These are phyloP conservation scores for Sugiyamaella neomexicana DNA, from an alignment of 1,139 yeast species.

Conservation along the genomic window DNA sequence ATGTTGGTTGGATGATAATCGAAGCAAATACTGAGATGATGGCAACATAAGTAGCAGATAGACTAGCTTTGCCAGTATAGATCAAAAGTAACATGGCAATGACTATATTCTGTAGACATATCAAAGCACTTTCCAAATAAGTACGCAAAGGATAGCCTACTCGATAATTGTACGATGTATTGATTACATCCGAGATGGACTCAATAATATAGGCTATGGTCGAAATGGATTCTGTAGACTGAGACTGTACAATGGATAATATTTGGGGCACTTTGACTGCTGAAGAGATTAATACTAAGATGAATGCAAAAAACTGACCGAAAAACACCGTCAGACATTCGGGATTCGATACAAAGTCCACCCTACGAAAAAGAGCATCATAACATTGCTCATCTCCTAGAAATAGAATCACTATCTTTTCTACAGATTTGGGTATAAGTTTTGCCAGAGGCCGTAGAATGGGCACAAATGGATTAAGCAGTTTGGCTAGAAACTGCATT, in stretches of 20 bases:
- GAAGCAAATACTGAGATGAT: slow-evolving; percentile 29
- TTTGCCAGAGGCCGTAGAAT: slow-evolving; percentile 30
- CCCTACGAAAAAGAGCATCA: slow-evolving; percentile 29
- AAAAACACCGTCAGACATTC: slow-evolving; percentile 37
- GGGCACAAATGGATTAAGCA: slow-evolving; percentile 29
- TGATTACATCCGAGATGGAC: slow-evolving; percentile 43
- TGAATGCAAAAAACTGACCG: slow-evolving; percentile 40
- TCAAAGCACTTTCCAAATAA: slow-evolving; percentile 47
- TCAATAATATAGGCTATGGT: slow-evolving; percentile 43
- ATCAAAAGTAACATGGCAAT: slow-evolving; percentile 41
- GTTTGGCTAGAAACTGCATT: slow-evolving; percentile 31
- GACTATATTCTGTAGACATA: slow-evolving; percentile 44
- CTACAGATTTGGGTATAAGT: slow-evolving; percentile 31
- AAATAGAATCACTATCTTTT: slow-evolving; percentile 25
- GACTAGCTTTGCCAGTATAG: slow-evolving; percentile 28
- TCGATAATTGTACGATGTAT: slow-evolving; percentile 46
- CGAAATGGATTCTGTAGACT: slow-evolving; percentile 43
- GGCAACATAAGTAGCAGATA: slow-evolving; percentile 34
- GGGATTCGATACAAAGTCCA: slow-evolving; percentile 34
- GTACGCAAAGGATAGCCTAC: slow-evolving; percentile 45
- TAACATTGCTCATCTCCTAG: slow-evolving; percentile 30
- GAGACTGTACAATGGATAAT: slow-evolving; percentile 35
- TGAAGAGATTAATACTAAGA: slow-evolving; percentile 41
- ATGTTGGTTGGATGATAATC: slow-evolving; percentile 27
- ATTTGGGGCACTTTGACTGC: slow-evolving; percentile 45